A percentile compares a stretch with the other conserved stretches of the same genome.
Evolutionary conservation across 106 monocot species (phyloP).

Genomic region (Cymbidium sinense): DNA sequence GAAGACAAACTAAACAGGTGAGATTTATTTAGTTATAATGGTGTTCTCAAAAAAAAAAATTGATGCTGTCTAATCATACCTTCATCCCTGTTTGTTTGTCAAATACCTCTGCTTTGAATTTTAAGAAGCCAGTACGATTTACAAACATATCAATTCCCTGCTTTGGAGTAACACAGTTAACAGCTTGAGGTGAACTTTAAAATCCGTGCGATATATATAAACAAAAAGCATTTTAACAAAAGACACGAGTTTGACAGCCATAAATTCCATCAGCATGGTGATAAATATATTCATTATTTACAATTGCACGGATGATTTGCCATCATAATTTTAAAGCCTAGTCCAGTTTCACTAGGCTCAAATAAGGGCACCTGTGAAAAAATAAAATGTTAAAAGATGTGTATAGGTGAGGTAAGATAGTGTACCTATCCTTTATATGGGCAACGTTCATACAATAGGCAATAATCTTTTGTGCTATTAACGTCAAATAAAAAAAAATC

Average conservation of each 20-base stretch:
- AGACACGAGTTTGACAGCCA: background rate
- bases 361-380: background rate
- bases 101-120: constrained; percentile 90
- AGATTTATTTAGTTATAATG: background rate
- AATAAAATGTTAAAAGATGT: background rate
- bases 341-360: background rate
- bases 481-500: background rate
- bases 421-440: background rate
- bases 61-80: constrained; percentile 27
- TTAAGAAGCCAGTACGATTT: constrained; percentile 74
- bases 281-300: background rate
- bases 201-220: background rate
- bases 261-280: background rate
- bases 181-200: background rate
- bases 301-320: background rate
- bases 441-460: background rate
- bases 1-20: background rate
- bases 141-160: constrained; percentile 99
- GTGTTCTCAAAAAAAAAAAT: background rate
- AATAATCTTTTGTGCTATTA: background rate
- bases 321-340: background rate
- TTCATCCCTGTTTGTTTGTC: constrained; percentile 72
- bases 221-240: background rate
- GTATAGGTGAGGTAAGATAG: background rate
- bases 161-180: background rate